These are phyloP conservation scores for Diaporthe caulivora DNA, from an alignment of 2,329 filamentous ascomycete genomes.

Conservation along the genomic window DNA sequence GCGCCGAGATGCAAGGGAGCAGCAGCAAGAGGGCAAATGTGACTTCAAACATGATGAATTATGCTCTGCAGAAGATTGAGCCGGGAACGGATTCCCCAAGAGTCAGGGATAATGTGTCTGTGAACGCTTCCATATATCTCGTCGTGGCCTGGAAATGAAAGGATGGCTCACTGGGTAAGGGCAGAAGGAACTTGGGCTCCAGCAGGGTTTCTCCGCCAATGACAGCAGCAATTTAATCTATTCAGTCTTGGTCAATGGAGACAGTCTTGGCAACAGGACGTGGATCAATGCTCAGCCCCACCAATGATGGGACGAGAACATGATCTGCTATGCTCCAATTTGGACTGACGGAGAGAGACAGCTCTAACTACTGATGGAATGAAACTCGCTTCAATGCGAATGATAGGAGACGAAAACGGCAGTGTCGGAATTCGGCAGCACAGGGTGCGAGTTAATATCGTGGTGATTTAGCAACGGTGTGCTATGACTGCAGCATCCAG, in stretches of 20 bases:
- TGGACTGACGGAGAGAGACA: slow-evolving; percentile 2
- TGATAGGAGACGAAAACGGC: background rate
- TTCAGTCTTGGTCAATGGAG: slow-evolving; percentile 5
- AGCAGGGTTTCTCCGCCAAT: slow-evolving; percentile 15
- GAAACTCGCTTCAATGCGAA: background rate
- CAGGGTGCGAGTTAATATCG: background rate
- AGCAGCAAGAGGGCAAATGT: background rate
- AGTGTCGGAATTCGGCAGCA: background rate
- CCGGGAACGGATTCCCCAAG: background rate
- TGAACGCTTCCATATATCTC: background rate
- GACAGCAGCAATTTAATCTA: slow-evolving; percentile 1
- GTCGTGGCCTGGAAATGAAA: background rate
- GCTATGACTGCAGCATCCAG: background rate
- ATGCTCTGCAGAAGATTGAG: background rate
- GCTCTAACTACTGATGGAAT: background rate
- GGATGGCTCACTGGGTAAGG: background rate
- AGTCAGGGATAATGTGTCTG: background rate
- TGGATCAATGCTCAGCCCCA: background rate
- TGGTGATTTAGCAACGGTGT: background rate
- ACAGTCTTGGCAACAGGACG: background rate
- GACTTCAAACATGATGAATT: background rate
- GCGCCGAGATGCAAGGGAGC: background rate
- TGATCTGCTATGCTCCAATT: background rate
- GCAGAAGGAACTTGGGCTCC: background rate
- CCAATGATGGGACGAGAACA: background rate